phyloP scores from a whole-genome alignment of 805 yeast species.

The Candida boleticola region DNA sequence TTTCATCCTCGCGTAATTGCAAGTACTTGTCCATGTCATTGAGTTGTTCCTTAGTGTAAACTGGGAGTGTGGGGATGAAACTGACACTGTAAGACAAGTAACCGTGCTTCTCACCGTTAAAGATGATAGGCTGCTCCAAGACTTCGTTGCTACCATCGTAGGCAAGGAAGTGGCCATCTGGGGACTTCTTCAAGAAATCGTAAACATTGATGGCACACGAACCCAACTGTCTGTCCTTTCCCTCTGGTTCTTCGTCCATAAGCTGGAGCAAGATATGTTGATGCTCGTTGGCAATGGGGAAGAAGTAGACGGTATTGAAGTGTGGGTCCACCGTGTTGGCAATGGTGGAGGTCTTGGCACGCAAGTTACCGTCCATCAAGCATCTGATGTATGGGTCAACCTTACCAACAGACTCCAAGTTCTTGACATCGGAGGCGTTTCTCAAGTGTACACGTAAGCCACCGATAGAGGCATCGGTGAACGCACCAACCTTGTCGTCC shows the following conservation, averaged over 20 bases:
- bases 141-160: constrained; percentile 52
- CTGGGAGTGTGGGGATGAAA: constrained; percentile 64
- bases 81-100: constrained; percentile 52
- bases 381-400: constrained; percentile 74
- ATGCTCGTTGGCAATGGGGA: constrained; percentile 60
- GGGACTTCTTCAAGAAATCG: constrained; percentile 47
- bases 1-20: constrained; percentile 32
- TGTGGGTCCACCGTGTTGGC: constrained; percentile 54
- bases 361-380: constrained; percentile 54
- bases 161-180: constrained; percentile 45
- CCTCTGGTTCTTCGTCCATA: constrained; percentile 64
- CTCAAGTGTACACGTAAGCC: constrained; percentile 59
- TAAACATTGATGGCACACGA: constrained; percentile 48
- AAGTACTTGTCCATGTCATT: constrained; percentile 45
- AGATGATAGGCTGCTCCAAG: constrained; percentile 43
- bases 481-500: constrained; percentile 37
- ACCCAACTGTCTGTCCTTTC: constrained; percentile 66
- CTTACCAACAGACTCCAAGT: constrained; percentile 65
- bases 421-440: constrained; percentile 48
- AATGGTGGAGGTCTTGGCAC: constrained; percentile 53
- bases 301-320: constrained; percentile 57
- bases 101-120: constrained; percentile 44
- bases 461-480: constrained; percentile 62
- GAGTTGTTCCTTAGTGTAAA: constrained; percentile 57
- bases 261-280: constrained; percentile 59